phyloP scores from a whole-genome alignment of 441 rosid genomes.

The Jatropha podagrica region DNA sequence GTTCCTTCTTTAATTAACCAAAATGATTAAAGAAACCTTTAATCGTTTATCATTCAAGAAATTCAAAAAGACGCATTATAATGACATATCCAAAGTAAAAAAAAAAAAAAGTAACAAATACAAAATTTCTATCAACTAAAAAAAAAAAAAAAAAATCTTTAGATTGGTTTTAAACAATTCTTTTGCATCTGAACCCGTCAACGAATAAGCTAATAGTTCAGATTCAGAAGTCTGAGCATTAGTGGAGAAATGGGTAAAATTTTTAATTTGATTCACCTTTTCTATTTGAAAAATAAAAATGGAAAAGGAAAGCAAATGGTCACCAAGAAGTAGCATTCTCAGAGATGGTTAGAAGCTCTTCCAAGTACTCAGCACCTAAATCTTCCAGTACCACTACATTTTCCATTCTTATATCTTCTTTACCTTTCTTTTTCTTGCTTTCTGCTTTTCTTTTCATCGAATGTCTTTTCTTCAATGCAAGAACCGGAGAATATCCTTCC shows the following conservation, averaged over 20 bases:
- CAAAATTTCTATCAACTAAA: background rate
- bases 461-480: conserved; percentile 74
- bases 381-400: conserved; percentile 71
- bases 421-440: conserved; percentile 44
- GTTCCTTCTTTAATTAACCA: background rate
- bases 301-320: background rate
- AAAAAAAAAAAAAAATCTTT: background rate
- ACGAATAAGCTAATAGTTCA: too few relatives aligned
- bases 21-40: background rate
- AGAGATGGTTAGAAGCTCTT: conserved; percentile 50
- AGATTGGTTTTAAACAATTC: background rate
- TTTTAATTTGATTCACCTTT: too few relatives aligned
- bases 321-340: conserved; percentile 7
- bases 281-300: background rate
- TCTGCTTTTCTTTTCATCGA: conserved; percentile 59
- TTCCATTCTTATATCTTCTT: conserved; percentile 30
- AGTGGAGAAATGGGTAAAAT: too few relatives aligned
- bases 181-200: too few relatives aligned
- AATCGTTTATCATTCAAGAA: background rate
- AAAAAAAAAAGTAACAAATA: background rate
- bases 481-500: conserved; percentile 73
- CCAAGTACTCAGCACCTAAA: conserved; percentile 81
- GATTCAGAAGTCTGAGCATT: too few relatives aligned
- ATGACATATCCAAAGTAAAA: background rate
- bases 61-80: background rate